Evolutionary conservation across 345 rosid genomes (phyloP).

Genomic region (Lagerstroemia speciosa): DNA sequence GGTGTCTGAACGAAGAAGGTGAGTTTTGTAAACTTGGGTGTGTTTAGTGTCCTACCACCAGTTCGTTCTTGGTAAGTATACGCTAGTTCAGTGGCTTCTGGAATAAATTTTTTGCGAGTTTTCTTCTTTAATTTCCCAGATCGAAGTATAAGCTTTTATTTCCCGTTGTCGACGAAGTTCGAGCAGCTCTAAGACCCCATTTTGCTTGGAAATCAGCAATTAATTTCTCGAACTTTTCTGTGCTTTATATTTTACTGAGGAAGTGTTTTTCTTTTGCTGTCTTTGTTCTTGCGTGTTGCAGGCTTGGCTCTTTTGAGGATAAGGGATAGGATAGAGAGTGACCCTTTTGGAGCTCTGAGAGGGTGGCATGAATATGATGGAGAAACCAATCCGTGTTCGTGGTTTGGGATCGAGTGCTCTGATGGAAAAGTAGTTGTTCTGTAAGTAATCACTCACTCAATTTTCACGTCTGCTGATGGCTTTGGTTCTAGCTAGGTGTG

Average conservation of each 20-base stretch:
- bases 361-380: constrained; percentile 30
- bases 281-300: constrained; percentile 15
- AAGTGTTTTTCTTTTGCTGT: neutral
- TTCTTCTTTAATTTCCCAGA: constrained; percentile 1
- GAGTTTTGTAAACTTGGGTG: constrained; percentile 1
- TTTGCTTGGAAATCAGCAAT: neutral
- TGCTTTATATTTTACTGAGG: constrained; percentile 6
- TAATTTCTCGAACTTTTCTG: neutral
- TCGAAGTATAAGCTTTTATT: neutral
- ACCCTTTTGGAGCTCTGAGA: constrained; percentile 41
- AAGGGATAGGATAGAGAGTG: constrained; percentile 28
- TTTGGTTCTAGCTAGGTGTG: neutral
- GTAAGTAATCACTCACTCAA: constrained; percentile 21
- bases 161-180: neutral
- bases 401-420: constrained; percentile 42
- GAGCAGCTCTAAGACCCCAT: neutral
- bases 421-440: constrained; percentile 35
- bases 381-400: constrained; percentile 37
- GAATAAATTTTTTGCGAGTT: too few species aligned
- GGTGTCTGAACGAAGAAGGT: constrained; percentile 59
- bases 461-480: neutral
- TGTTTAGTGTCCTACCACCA: too few species aligned
- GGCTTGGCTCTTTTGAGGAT: constrained; percentile 39
- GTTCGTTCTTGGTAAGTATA: too few species aligned
- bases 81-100: too few species aligned